Percentiles rank a stretch among this genome's conserved stretches.
phyloP scores from a whole-genome alignment of 768 basidiomycete species.

The Serendipita indica region DNA sequence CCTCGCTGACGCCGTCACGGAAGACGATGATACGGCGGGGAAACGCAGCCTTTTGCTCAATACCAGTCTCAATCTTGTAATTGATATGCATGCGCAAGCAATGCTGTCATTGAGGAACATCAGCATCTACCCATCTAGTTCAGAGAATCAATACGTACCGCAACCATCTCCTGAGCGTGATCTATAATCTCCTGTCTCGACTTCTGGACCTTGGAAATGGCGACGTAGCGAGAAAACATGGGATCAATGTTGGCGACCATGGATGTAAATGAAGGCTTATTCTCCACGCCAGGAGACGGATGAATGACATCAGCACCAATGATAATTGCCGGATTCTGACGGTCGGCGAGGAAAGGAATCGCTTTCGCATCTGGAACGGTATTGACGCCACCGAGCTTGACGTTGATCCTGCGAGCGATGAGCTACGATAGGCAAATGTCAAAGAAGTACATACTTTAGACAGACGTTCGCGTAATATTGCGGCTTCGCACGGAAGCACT shows the following conservation, averaged over 20 bases:
- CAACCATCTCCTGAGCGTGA: slow-evolving; percentile 50
- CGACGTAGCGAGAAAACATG: slow-evolving; percentile 54
- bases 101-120: slow-evolving; percentile 26
- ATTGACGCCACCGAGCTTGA: slow-evolving; percentile 75
- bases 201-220: slow-evolving; percentile 46
- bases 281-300: slow-evolving; percentile 64
- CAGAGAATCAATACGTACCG: slow-evolving; percentile 24
- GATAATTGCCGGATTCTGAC: slow-evolving; percentile 59
- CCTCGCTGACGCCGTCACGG: slow-evolving; percentile 47
- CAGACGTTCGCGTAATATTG: slow-evolving; percentile 73
- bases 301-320: slow-evolving; percentile 81
- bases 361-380: slow-evolving; percentile 56
- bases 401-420: slow-evolving; percentile 44
- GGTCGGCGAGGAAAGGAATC: slow-evolving; percentile 50
- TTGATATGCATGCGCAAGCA: slow-evolving; percentile 41
- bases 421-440: not conserved
- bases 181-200: slow-evolving; percentile 66
- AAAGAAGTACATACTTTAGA: slow-evolving; percentile 41
- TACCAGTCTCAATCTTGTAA: slow-evolving; percentile 35
- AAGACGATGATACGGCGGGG: slow-evolving; percentile 67
- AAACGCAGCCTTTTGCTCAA: slow-evolving; percentile 21
- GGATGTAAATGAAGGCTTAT: slow-evolving; percentile 66
- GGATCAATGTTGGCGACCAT: slow-evolving; percentile 70
- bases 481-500: slow-evolving; percentile 49
- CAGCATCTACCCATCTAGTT: not conserved